These are phyloP conservation scores for Penicillium verrucosum DNA, from an alignment of 2,329 filamentous ascomycete genomes.

Conservation along the genomic window DNA sequence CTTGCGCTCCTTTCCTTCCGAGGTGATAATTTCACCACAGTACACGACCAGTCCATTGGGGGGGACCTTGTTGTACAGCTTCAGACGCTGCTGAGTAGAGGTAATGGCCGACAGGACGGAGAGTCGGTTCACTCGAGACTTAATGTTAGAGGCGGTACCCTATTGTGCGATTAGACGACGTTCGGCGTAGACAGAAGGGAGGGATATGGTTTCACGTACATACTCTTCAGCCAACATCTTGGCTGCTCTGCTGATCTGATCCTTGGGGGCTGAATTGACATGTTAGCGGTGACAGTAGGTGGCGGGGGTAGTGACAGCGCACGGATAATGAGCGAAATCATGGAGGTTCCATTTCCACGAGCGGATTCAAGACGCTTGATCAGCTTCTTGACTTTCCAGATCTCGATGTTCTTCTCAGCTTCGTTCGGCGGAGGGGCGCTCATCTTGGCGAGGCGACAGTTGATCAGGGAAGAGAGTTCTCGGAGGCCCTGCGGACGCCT, in stretches of 20 bases:
- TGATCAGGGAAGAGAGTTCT: slow-evolving; percentile 22
- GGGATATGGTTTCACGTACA: slow-evolving; percentile 52
- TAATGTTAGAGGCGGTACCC: slow-evolving; percentile 99
- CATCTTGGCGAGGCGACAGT: slow-evolving; percentile 60
- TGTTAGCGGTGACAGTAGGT: slow-evolving; percentile 19
- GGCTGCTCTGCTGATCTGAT: slow-evolving; percentile 90
- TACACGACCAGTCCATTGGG: slow-evolving; percentile 97
- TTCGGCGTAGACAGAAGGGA: not conserved
- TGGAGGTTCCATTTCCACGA: slow-evolving; percentile 96
- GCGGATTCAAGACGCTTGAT: slow-evolving; percentile 98
- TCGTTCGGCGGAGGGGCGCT: slow-evolving; percentile 78
- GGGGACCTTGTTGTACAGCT: slow-evolving; percentile 98
- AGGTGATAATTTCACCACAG: slow-evolving; percentile 99
- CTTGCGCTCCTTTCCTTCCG: slow-evolving; percentile 97
- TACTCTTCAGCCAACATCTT: slow-evolving; percentile 99
- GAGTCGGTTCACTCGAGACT: slow-evolving; percentile 97
- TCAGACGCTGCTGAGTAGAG: slow-evolving; percentile 96
- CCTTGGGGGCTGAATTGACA: slow-evolving; percentile 73
- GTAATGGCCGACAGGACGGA: slow-evolving; percentile 98
- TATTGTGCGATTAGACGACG: slow-evolving; percentile 36
- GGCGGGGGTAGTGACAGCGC: slow-evolving; percentile 40
- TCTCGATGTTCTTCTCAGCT: slow-evolving; percentile 94
- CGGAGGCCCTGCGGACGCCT: slow-evolving; percentile 24
- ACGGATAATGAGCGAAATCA: slow-evolving; percentile 99
- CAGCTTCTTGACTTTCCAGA: slow-evolving; percentile 96